These are phyloP conservation scores for Hygrocybe punicea DNA, from an alignment of 768 basidiomycete genomes.

Conservation along the genomic window DNA sequence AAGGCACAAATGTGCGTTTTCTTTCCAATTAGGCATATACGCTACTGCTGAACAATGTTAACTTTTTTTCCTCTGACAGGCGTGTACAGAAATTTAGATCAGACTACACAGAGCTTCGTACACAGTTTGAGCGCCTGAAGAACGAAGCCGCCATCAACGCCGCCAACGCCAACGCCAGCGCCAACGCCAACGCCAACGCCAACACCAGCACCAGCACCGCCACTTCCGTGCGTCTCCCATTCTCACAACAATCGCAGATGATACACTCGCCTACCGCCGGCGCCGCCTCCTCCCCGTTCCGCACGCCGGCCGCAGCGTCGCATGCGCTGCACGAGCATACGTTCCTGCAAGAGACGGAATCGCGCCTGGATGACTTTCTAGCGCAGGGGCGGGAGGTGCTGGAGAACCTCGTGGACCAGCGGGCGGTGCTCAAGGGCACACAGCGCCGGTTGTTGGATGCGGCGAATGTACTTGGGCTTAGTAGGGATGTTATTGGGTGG, in stretches of 20 bases:
- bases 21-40: too few species aligned
- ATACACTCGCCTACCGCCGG: too few species aligned
- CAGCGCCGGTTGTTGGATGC: conserved; percentile 80
- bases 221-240: too few species aligned
- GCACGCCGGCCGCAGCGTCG: conserved; percentile 53
- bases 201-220: conserved; percentile 28
- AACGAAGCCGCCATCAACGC: conserved; percentile 53
- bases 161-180: too few species aligned
- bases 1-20: conserved; percentile 88
- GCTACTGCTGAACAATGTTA: background rate
- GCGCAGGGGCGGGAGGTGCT: conserved; percentile 89
- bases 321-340: conserved; percentile 85
- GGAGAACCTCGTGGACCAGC: conserved; percentile 89
- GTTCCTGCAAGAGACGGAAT: conserved; percentile 81
- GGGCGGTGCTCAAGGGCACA: conserved; percentile 93
- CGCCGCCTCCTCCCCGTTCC: conserved; percentile 74
- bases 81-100: conserved; percentile 88
- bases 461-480: conserved; percentile 91
- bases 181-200: conserved; percentile 30
- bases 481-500: conserved; percentile 94
- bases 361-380: conserved; percentile 82
- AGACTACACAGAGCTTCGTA: conserved; percentile 80
- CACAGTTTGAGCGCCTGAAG: conserved; percentile 79
- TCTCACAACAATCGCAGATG: too few species aligned
- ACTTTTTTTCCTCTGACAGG: conserved; percentile 46